phyloP scores from a whole-genome alignment of 2,329 filamentous ascomycete species.

The Fusarium armeniacum region DNA sequence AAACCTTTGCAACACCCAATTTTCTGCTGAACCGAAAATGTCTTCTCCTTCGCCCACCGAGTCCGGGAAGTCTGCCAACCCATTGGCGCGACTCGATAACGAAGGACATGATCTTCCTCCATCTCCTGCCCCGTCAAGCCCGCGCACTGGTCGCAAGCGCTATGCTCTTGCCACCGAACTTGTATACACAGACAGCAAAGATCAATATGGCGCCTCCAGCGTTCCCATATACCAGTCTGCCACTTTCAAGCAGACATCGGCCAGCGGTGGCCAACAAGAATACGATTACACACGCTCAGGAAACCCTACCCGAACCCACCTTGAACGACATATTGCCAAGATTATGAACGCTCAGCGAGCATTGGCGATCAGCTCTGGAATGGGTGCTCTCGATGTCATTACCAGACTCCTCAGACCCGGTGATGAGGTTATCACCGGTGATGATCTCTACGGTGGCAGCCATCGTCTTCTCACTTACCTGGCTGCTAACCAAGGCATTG shows the following conservation, averaged over 20 bases:
- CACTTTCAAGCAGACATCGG: constrained; percentile 94
- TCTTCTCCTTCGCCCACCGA: constrained; percentile 46
- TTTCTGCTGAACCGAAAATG: constrained; percentile 33
- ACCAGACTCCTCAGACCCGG: constrained; percentile 90
- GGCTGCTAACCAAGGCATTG: constrained; percentile 87
- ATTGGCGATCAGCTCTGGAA: constrained; percentile 94
- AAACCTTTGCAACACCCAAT: constrained; percentile 8
- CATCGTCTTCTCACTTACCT: constrained; percentile 95
- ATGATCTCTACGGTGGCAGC: constrained; percentile 96
- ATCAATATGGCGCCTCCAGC: constrained; percentile 97
- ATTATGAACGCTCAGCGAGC: constrained; percentile 96
- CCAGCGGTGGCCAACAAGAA: constrained; percentile 82
- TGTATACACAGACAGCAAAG: constrained; percentile 94
- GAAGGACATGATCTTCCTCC: constrained; percentile 89
- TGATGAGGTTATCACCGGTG: constrained; percentile 96
- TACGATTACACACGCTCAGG: constrained; percentile 99
- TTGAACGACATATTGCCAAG: constrained; percentile 97
- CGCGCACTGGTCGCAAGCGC: constrained; percentile 81
- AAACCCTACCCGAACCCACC: constrained; percentile 94
- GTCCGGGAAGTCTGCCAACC: constrained; percentile 56
- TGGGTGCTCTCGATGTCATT: constrained; percentile 97
- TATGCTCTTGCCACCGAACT: constrained; percentile 97
- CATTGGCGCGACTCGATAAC: constrained; percentile 75
- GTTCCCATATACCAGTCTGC: constrained; percentile 98
- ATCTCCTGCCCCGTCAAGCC: constrained; percentile 93